Conservation (phyloP, 1,284 basidiomycete species). For the Tilletia setariae region DNA sequence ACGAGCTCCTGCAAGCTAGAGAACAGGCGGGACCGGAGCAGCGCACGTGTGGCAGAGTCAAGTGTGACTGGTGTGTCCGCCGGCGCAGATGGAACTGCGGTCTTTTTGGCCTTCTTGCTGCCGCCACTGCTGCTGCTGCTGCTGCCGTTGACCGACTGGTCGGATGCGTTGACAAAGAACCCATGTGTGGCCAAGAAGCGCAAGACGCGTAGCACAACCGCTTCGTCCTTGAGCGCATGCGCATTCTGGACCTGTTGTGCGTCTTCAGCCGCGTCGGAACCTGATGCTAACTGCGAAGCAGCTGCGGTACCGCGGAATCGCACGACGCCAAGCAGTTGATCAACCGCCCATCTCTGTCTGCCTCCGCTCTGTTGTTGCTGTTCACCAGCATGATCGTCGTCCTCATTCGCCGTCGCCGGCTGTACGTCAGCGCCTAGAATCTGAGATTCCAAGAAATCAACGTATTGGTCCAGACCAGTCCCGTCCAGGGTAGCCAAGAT, state of each 20-base stretch:
- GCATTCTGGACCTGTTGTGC: constrained; percentile 59
- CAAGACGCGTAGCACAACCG: constrained; percentile 70
- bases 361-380: constrained; percentile 9
- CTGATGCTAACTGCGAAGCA: neutral
- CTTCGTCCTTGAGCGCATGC: constrained; percentile 75
- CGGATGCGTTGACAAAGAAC: constrained; percentile 61
- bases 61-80: neutral
- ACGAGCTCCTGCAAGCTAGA: constrained; percentile 73
- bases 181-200: constrained; percentile 81
- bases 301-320: constrained; percentile 52
- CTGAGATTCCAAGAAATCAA: constrained; percentile 64
- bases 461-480: constrained; percentile 74
- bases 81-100: neutral
- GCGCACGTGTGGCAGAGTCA: constrained; percentile 56
- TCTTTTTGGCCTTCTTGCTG: constrained; percentile 67
- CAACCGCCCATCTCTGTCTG: constrained; percentile 69
- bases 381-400: constrained; percentile 21
- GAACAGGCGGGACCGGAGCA: constrained; percentile 70
- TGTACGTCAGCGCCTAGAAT: constrained; percentile 26
- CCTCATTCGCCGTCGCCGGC: constrained; percentile 21
- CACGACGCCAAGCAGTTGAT: constrained; percentile 76
- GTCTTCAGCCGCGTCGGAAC: neutral
- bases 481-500: constrained; percentile 74
- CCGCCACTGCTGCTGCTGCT: constrained; percentile 62
- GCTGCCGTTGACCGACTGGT: neutral